Base-by-base conservation (phyloP, 2,329 filamentous ascomycete genomes). In the Colletotrichum tabaci region DNA sequence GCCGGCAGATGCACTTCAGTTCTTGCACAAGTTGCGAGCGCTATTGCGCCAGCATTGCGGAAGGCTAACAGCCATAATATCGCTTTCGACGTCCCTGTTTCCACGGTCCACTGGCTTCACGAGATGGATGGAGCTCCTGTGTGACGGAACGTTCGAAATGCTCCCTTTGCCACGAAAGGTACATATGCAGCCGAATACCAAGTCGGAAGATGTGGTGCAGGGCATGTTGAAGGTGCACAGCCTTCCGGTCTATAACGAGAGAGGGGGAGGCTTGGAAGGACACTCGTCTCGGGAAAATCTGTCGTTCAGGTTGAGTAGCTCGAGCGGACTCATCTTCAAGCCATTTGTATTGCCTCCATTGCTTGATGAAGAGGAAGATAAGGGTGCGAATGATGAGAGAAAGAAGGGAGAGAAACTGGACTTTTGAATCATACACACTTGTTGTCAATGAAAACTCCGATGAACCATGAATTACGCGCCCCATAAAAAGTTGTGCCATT, bases 101-200 rank as follows among this genome's bases (percentile, higher is more conserved):
- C 93, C 95, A 2, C 90, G 96, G 16, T 86, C 84, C 23, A 89
- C 92, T 0, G 95, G 94, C 1, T 85, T 98, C 13, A 90, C 94
- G 13, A 90, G 94, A 60, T 98, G 94, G 94, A 91, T 95, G 73
- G 96, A 99, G 79, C 84, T 94, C 2, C 84, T 98, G 1, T 91
- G 87, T 74, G 96, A 99, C 77, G 94, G 94, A 6, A 94, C 97
- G 8, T 84, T 98, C 26, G 95, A 98, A 81, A 86, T 99, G 16
- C 90, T 94, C 38, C 77, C 97, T 83, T 83, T 96, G 77, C 86
- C 74, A 85, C 90, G 70, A 84, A 89, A 61, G 83, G 86, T 66
- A 80, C 88, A 80, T 5, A 84, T 88, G 2, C 88, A 88, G 56
- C 83, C 87, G 50, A 85, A 82, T 75, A 70, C 78, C 72, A 83